phyloP scores from a whole-genome alignment of 2,329 filamentous ascomycete species.

The Pyrenophora teres region DNA sequence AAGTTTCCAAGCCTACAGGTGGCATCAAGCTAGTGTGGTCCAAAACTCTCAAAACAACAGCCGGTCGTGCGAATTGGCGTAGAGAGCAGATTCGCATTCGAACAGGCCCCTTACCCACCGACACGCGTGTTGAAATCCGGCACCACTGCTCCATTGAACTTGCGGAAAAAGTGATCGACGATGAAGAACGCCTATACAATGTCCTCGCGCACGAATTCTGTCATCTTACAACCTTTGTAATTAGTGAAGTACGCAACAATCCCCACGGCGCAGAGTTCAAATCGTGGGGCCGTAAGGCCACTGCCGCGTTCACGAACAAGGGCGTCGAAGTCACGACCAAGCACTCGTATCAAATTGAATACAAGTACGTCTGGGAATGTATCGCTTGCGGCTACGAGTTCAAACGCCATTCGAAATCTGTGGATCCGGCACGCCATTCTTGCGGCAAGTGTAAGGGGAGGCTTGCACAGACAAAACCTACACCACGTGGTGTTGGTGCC shows the following conservation, averaged over 20 bases:
- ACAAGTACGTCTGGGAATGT: constrained; percentile 90
- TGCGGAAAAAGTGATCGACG: constrained; percentile 83
- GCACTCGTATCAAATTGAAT: constrained; percentile 87
- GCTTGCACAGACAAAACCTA: constrained; percentile 79
- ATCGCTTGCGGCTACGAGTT: constrained; percentile 70
- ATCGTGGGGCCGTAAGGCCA: constrained; percentile 62
- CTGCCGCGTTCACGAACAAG: constrained; percentile 62
- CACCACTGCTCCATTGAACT: constrained; percentile 83
- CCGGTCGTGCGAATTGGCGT: constrained; percentile 63
- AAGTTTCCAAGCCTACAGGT: constrained; percentile 66
- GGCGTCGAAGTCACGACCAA: constrained; percentile 83
- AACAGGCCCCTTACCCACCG: constrained; percentile 28
- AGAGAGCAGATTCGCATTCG: constrained; percentile 50
- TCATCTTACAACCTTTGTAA: constrained; percentile 89
- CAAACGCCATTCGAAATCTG: constrained; percentile 83
- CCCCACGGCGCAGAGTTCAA: constrained; percentile 89
- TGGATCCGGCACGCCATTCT: constrained; percentile 71
- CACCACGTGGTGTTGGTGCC: constrained; percentile 58
- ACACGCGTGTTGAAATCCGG: constrained; percentile 41
- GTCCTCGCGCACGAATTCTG: constrained; percentile 97
- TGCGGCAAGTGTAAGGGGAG: constrained; percentile 75
- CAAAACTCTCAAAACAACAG: constrained; percentile 78
- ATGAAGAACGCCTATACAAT: constrained; percentile 75
- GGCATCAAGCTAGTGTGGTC: constrained; percentile 75
- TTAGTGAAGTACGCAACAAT: constrained; percentile 72